Conservation (phyloP, 352 stramenopile species). For the Pythium oligandrum region DNA sequence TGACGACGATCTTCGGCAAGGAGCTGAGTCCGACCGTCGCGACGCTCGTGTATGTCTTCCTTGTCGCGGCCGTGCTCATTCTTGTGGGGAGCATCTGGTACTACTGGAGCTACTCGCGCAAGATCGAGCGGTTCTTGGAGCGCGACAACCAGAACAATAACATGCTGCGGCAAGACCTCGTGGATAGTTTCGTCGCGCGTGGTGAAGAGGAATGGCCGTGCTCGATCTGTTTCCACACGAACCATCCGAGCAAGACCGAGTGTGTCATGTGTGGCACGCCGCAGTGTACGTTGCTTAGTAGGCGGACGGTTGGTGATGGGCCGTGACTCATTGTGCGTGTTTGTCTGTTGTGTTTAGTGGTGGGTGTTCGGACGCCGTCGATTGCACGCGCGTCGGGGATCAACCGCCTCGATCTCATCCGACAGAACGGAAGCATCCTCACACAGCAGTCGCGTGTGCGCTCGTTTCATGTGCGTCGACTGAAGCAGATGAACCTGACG, state of each 20-base stretch:
- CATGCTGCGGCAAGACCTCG: constrained; percentile 84
- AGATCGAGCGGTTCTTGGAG: constrained; percentile 81
- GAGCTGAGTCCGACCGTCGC: constrained; percentile 62
- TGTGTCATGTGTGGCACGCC: constrained; percentile 85
- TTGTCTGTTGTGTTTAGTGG: constrained; percentile 15
- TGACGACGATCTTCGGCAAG: constrained; percentile 82
- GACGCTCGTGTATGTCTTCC: constrained; percentile 72
- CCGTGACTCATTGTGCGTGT: not conserved
- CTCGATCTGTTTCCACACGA: constrained; percentile 87
- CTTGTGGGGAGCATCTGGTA: constrained; percentile 76
- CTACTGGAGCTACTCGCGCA: constrained; percentile 85
- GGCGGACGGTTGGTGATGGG: too few relatives aligned
- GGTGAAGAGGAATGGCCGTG: constrained; percentile 81
- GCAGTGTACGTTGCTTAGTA: constrained; percentile 15
- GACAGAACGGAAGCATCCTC: constrained; percentile 65
- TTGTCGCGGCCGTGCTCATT: constrained; percentile 64
- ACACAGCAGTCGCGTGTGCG: constrained; percentile 79
- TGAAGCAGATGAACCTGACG: constrained; percentile 85
- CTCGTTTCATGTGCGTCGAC: constrained; percentile 76
- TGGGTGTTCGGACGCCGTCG: constrained; percentile 52
- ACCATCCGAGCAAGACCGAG: constrained; percentile 73
- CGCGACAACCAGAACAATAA: constrained; percentile 86
- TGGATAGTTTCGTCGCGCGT: constrained; percentile 78
- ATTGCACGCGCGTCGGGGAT: constrained; percentile 65
- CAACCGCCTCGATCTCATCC: constrained; percentile 56